Evolutionary conservation across 805 yeast species (phyloP), one percentile per base, ranked within the genome.

Genomic region (Metschnikowia arizonensis): DNA sequence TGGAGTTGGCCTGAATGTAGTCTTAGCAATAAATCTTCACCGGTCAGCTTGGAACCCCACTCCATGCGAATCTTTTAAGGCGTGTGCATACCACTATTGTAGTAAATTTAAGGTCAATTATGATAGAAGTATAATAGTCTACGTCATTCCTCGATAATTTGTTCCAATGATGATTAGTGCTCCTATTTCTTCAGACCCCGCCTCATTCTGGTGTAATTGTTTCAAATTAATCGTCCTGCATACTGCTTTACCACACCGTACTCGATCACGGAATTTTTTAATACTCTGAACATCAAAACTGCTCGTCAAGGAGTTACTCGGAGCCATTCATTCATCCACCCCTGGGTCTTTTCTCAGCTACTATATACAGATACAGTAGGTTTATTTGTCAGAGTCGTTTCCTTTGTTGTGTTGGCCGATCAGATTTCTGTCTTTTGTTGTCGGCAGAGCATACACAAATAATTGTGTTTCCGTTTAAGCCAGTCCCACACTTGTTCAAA

Each of bases 241-340:
- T 19, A 19, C 14, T 19, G 14, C 0, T 9, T n/a, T 5, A 18
- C 29, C 26, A 29, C 40, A 28, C 24, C 40, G 40, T 37, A 26
- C 40, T 19, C 40, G 40, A 37, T 18, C 40, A 37, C 40, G 40
- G 40, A 37, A 37, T 21, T 37, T 37, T 37, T 37, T 37, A 19
- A n/a, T 4, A 10, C 14, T 18, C 19, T 17, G 18, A 28, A 26
- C 23, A 26, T 25, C 40, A 37, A 32, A n/a, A 37, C 32, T 28
- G n/a, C 40, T 37, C 40, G 28, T 26, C 21, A 37, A 28, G 40
- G 40, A 29, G 33, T 37, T 15, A 37, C 33, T 37, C 33, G 40
- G 40, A 37, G 40, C 24, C 40, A 18, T 28, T 28, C 31, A 28
- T n/a, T 12, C 25, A 37, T 26, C 33, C 8, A 37, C 9, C 25